Evolutionary conservation across 2,329 filamentous ascomycete species (phyloP), one percentile per base, ranked within the genome.

Genomic region (Fusarium newnesense): DNA sequence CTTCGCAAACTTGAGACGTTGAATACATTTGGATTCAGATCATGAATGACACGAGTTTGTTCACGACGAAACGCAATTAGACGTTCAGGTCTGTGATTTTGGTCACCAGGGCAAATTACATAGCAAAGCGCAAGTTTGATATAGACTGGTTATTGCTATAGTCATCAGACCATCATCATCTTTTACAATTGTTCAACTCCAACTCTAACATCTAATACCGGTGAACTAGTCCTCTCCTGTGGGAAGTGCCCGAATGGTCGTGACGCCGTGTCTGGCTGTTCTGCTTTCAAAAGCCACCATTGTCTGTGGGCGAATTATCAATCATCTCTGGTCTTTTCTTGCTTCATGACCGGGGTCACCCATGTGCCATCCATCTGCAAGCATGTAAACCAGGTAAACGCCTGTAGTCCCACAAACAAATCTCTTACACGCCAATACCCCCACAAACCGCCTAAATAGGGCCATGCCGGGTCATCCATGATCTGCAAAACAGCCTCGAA

Each of bases 341-440:
- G 43, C 57, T 58, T 58, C 59, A 46, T 72, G 57, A 44, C 56
- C 32, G 42, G 36, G 50, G 24, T 30, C 46, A 37, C 30, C 43
- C 40, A 26, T 58, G 32, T 53, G 49, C 43, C 66, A 39, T 59
- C 68, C 56, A 47, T 62, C 54, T 54, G 42, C 56, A 65, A 54
- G 50, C 19, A 39, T 54, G 34, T 40, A 28, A 40, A 58, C 71
- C 67, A 49, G 54, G 39, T 64, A 42, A 74, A 74, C 71, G 71
- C 71, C 71, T 34, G 24, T 43, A 64, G 34, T 68, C 61, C 68
- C 42, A 65, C 46, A 62, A 73, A 52, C 50, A 59, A 68, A 70
- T 67, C 32, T 60, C 74, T 66, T 49, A 69, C 64, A 60, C 77
- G 67, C 76, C 77, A 60, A 66, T 75, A 77, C 73, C 70, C 74